Conservation (phyloP, 2,329 filamentous ascomycete genomes). For the Cladosporium sp. region DNA sequence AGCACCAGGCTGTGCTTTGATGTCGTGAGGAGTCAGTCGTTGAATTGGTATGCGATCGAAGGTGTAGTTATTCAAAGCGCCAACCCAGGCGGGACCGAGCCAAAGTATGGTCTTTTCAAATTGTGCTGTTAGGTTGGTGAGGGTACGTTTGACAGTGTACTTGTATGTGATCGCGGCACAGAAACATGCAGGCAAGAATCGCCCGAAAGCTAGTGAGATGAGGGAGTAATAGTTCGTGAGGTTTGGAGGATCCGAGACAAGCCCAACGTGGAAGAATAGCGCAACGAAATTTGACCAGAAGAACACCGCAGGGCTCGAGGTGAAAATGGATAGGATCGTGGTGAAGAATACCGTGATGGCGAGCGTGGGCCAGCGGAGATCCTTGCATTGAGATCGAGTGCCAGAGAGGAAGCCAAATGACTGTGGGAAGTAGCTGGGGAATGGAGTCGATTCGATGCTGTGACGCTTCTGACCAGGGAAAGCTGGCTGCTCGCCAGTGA, state of each 20-base stretch:
- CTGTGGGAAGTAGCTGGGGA: slow-evolving; percentile 85
- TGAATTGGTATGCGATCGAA: slow-evolving; percentile 91
- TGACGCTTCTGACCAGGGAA: slow-evolving; percentile 61
- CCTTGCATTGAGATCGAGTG: slow-evolving; percentile 62
- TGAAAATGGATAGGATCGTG: slow-evolving; percentile 72
- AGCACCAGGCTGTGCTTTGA: slow-evolving; percentile 83
- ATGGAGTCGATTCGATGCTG: slow-evolving; percentile 70
- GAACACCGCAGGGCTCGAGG: slow-evolving; percentile 70
- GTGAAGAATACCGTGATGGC: slow-evolving; percentile 78
- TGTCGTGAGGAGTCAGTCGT: slow-evolving; percentile 83
- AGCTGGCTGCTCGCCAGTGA: slow-evolving; percentile 62
- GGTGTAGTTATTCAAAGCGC: slow-evolving; percentile 89
- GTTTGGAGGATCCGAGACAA: slow-evolving; percentile 81
- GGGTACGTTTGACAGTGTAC: slow-evolving; percentile 69
- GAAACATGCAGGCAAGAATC: slow-evolving; percentile 82
- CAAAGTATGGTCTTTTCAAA: slow-evolving; percentile 86
- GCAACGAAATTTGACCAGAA: slow-evolving; percentile 79
- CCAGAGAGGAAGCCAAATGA: slow-evolving; percentile 71
- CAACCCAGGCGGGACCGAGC: slow-evolving; percentile 86
- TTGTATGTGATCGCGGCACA: slow-evolving; percentile 82
- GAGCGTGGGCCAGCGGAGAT: slow-evolving; percentile 79
- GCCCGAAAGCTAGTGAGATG: slow-evolving; percentile 71
- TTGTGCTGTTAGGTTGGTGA: slow-evolving; percentile 71
- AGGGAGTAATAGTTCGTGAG: slow-evolving; percentile 63
- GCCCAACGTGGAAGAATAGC: slow-evolving; percentile 82